Percentiles rank a stretch among this genome's conserved stretches.
These are phyloP conservation scores for Panicum miliaceum DNA, from an alignment of 176 grass and related monocot species.

Conservation along the genomic window DNA sequence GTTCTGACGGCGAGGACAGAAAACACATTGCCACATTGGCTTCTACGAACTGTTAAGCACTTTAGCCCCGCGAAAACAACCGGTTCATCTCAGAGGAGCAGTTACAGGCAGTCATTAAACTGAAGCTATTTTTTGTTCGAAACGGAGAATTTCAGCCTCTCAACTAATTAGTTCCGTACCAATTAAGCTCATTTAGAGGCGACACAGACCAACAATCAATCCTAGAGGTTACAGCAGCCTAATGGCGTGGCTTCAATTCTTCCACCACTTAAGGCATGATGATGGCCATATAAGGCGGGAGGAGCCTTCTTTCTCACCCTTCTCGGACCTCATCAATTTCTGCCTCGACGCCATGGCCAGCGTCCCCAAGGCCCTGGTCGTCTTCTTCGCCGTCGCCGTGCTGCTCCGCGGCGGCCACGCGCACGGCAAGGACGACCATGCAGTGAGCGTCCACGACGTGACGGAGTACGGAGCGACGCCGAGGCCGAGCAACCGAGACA, in stretches of 20 bases:
- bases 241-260: neutral
- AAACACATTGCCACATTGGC: no score
- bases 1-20: neutral
- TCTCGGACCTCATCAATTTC: neutral
- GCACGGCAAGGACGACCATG: neutral
- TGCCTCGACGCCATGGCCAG: neutral
- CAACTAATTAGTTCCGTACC: neutral
- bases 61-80: neutral
- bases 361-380: neutral
- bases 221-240: constrained; percentile 14
- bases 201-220: neutral
- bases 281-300: neutral
- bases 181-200: neutral
- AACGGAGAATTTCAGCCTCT: neutral
- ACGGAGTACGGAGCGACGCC: constrained; percentile 45
- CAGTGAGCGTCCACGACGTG: constrained; percentile 17
- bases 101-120: constrained; percentile 5
- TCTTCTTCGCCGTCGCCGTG: neutral
- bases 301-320: neutral
- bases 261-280: neutral
- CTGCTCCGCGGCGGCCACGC: neutral
- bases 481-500: constrained; percentile 37
- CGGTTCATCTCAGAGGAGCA: neutral
- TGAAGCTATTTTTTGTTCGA: neutral
- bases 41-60: neutral